These are phyloP conservation scores for Neofusicoccum ribis DNA, from an alignment of 2,329 filamentous ascomycete species.

Conservation along the genomic window DNA sequence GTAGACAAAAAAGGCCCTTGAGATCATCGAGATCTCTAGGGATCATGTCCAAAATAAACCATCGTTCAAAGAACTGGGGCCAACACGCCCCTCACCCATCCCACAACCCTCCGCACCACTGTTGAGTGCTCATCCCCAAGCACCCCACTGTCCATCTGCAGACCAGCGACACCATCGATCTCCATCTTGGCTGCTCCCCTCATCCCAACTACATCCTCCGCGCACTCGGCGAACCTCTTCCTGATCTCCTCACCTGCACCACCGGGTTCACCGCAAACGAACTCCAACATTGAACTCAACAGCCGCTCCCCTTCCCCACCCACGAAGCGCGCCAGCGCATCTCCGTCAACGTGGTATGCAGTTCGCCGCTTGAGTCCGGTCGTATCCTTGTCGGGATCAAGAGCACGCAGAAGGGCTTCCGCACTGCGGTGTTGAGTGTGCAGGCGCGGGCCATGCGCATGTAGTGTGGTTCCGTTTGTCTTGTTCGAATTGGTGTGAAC, in stretches of 20 bases:
- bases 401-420: constrained; percentile 26
- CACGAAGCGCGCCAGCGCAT: constrained; percentile 39
- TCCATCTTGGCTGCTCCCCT: constrained; percentile 24
- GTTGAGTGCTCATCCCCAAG: neutral
- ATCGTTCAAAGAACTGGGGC: neutral
- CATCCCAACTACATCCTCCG: constrained; percentile 26
- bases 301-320: neutral
- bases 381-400: constrained; percentile 29
- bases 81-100: constrained; percentile 6
- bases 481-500: neutral
- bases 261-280: neutral
- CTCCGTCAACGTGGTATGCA: constrained; percentile 45
- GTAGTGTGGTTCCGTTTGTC: constrained; percentile 6
- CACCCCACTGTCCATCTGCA: neutral
- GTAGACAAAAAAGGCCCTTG: neutral
- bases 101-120: neutral
- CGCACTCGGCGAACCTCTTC: constrained; percentile 31
- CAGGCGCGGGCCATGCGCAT: neutral
- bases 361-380: constrained; percentile 23
- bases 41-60: neutral
- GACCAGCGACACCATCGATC: constrained; percentile 3
- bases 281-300: neutral
- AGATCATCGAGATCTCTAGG: too few species aligned
- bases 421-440: constrained; percentile 21
- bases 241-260: constrained; percentile 27